Conservation (phyloP, 1,284 basidiomycete species). For the Exobasidium rhododendri region DNA sequence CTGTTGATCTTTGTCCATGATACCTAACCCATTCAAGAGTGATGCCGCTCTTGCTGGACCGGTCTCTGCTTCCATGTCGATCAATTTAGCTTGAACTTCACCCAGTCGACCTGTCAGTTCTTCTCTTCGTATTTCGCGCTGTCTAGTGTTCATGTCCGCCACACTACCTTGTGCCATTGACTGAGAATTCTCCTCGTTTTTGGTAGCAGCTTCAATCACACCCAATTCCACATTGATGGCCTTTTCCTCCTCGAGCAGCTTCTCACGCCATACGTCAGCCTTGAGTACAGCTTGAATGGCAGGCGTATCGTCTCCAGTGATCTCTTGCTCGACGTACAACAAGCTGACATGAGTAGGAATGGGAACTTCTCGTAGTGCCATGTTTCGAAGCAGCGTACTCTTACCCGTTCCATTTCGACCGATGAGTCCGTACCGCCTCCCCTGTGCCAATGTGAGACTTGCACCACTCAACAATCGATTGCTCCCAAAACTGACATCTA, state of each 20-base stretch:
- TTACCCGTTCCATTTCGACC: conserved; percentile 74
- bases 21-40: conserved; percentile 86
- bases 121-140: conserved; percentile 60
- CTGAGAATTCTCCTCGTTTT: conserved; percentile 29
- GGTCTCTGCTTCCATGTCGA: conserved; percentile 97
- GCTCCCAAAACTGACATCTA: conserved; percentile 71
- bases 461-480: conserved; percentile 80
- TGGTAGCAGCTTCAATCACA: conserved; percentile 36
- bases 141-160: conserved; percentile 51
- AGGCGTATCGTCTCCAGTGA: conserved; percentile 78
- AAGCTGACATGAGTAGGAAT: conserved; percentile 79
- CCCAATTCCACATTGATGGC: conserved; percentile 43
- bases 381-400: conserved; percentile 85
- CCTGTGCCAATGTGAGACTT: conserved; percentile 29
- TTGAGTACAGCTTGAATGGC: conserved; percentile 92
- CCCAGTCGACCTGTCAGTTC: conserved; percentile 80
- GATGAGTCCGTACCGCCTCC: conserved; percentile 59
- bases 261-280: conserved; percentile 55
- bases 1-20: conserved; percentile 77
- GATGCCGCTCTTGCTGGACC: conserved; percentile 89
- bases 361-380: conserved; percentile 90
- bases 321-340: conserved; percentile 94
- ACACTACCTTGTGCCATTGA: conserved; percentile 38
- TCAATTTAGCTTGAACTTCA: conserved; percentile 82
- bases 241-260: conserved; percentile 44